These are phyloP conservation scores for Solanum chacoense DNA, from an alignment of 305 asterid genomes.

Conservation along the genomic window DNA sequence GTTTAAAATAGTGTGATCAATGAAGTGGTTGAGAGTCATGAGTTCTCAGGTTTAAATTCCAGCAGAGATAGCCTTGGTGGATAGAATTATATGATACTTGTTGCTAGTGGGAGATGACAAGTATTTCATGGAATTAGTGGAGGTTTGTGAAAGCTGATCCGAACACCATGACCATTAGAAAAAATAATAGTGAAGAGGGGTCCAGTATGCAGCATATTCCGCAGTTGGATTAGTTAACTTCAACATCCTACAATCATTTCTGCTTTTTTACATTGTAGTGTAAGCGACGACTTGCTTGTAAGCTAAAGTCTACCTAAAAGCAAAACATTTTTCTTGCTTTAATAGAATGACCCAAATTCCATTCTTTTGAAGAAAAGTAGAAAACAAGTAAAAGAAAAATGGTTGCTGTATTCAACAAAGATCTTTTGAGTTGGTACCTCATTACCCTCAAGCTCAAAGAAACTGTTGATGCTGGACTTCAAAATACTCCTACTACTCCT, in stretches of 20 bases:
- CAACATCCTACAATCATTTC: conserved; percentile 8
- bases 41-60: too few species aligned
- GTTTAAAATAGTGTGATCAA: neutral
- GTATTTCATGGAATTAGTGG: too few species aligned
- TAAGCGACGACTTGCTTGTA: neutral
- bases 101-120: neutral
- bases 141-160: too few species aligned
- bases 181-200: neutral
- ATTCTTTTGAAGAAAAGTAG: neutral
- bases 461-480: conserved; percentile 49
- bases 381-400: conserved; percentile 3
- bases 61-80: neutral
- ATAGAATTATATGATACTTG: too few species aligned
- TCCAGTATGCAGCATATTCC: neutral
- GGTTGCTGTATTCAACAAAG: conserved; percentile 84
- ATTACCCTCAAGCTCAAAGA: conserved; percentile 74
- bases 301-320: neutral
- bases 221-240: conserved; percentile 18
- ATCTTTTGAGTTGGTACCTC: conserved; percentile 73
- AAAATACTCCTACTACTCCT: conserved; percentile 19
- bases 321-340: neutral
- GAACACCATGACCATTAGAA: neutral
- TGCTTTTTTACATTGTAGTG: neutral
- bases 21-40: neutral
- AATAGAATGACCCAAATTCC: neutral